Percentiles rank a stretch among this genome's conserved stretches.
These are phyloP conservation scores for Globisporangium solare DNA, from an alignment of 352 stramenopile genomes.

Conservation along the genomic window DNA sequence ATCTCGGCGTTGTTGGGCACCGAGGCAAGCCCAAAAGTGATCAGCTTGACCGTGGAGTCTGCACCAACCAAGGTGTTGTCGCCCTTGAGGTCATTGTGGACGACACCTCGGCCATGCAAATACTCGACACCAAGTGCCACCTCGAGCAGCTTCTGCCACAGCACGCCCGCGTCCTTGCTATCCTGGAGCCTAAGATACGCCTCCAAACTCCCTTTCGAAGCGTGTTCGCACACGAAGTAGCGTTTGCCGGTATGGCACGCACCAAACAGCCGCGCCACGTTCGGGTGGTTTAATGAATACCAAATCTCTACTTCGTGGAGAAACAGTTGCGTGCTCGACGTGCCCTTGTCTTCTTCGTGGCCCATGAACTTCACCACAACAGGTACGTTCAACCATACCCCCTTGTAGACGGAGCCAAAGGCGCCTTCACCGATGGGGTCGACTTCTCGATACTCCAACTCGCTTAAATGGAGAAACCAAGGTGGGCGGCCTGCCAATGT, in stretches of 20 bases:
- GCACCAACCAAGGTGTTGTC: too few species aligned
- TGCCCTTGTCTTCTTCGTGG: background rate
- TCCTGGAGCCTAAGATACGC: background rate
- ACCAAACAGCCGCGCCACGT: background rate
- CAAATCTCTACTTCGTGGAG: slow-evolving; percentile 2
- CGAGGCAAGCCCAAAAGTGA: too few species aligned
- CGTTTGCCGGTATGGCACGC: background rate
- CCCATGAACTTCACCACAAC: slow-evolving; percentile 5
- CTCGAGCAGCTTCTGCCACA: slow-evolving; percentile 2
- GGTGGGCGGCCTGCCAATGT: background rate
- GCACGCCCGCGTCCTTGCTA: background rate
- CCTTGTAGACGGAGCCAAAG: slow-evolving; percentile 1
- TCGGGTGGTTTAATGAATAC: background rate
- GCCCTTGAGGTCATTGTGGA: too few species aligned
- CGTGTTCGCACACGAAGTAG: slow-evolving; percentile 4
- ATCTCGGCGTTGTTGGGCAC: too few species aligned
- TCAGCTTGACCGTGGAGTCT: too few species aligned
- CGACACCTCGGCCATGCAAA: too few species aligned
- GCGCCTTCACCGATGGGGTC: background rate
- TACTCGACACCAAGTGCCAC: background rate
- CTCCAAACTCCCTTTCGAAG: background rate
- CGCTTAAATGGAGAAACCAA: slow-evolving; percentile 1
- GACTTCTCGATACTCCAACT: background rate
- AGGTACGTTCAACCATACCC: background rate
- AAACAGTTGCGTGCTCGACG: background rate